Evolutionary conservation across 202 grass and related monocot genomes (phyloP).

Genomic region (Digitaria exilis): DNA sequence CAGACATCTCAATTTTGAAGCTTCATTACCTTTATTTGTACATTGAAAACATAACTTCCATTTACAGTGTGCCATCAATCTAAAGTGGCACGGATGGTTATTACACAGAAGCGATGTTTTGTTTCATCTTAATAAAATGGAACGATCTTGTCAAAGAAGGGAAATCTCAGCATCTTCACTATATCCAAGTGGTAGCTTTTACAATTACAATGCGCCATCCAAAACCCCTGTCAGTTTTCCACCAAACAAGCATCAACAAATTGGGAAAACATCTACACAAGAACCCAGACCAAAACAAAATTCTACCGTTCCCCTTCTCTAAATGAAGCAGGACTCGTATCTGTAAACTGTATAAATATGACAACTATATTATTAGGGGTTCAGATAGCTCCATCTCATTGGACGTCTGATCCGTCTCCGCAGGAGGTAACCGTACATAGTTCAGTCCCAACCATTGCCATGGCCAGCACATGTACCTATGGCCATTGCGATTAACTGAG

Average conservation of each 20-base stretch:
- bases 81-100: not conserved
- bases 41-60: not conserved
- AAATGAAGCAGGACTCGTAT: slow-evolving; percentile 8
- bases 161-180: slow-evolving; percentile 32
- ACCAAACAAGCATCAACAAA: slow-evolving; percentile 31
- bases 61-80: not conserved
- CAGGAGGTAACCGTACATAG: slow-evolving; percentile 53
- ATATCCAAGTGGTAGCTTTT: slow-evolving; percentile 32
- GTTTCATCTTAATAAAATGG: not conserved
- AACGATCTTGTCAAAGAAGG: slow-evolving; percentile 30
- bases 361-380: slow-evolving; percentile 57
- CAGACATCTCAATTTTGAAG: not conserved
- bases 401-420: slow-evolving; percentile 43
- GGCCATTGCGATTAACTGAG: slow-evolving; percentile 31
- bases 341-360: slow-evolving; percentile 27
- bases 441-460: slow-evolving; percentile 93
- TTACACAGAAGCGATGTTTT: not conserved
- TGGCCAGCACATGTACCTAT: slow-evolving; percentile 85
- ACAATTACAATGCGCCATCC: slow-evolving; percentile 40
- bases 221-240: slow-evolving; percentile 27
- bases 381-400: slow-evolving; percentile 95
- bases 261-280: slow-evolving; percentile 36
- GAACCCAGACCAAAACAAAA: slow-evolving; percentile 16
- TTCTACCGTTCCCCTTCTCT: slow-evolving; percentile 5
- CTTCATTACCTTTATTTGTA: not conserved